Evolutionary conservation across 2,329 filamentous ascomycete species (phyloP).

Genomic region (Monosporascus sp.): DNA sequence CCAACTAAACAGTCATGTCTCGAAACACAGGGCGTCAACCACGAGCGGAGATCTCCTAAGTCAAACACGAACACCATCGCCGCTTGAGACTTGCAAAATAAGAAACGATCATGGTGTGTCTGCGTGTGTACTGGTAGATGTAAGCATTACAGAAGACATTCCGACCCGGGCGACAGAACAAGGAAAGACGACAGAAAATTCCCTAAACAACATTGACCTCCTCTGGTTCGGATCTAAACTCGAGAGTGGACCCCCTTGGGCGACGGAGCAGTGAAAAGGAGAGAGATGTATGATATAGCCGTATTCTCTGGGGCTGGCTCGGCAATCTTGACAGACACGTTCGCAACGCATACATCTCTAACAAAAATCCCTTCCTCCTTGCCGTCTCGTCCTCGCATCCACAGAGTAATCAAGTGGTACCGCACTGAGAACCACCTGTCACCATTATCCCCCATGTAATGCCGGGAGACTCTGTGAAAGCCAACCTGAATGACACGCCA

Average conservation of each 20-base stretch:
- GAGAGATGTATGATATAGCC: slow-evolving; percentile 45
- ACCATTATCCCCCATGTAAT: slow-evolving; percentile 24
- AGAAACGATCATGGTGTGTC: background rate
- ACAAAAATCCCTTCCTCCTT: slow-evolving; percentile 18
- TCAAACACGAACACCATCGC: no score
- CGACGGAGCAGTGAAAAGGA: slow-evolving; percentile 35
- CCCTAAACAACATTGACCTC: background rate
- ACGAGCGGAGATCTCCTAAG: no score
- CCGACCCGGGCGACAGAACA: background rate
- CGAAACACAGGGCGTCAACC: no score
- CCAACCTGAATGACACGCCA: slow-evolving; percentile 23
- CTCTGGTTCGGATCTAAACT: background rate
- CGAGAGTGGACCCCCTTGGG: background rate
- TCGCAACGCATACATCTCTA: slow-evolving; percentile 27
- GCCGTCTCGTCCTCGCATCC: slow-evolving; percentile 16
- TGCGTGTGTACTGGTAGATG: background rate
- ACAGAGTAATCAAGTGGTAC: slow-evolving; percentile 16
- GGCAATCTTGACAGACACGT: slow-evolving; percentile 33
- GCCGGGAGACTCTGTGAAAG: slow-evolving; percentile 23
- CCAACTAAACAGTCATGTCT: no score
- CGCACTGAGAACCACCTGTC: slow-evolving; percentile 19
- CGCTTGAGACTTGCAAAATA: no score
- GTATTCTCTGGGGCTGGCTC: slow-evolving; percentile 31
- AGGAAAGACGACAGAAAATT: background rate
- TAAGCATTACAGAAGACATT: background rate